Percentiles rank a stretch among this genome's conserved stretches.
phyloP scores from a whole-genome alignment of 768 basidiomycete genomes.

The Lentinula boryana region DNA sequence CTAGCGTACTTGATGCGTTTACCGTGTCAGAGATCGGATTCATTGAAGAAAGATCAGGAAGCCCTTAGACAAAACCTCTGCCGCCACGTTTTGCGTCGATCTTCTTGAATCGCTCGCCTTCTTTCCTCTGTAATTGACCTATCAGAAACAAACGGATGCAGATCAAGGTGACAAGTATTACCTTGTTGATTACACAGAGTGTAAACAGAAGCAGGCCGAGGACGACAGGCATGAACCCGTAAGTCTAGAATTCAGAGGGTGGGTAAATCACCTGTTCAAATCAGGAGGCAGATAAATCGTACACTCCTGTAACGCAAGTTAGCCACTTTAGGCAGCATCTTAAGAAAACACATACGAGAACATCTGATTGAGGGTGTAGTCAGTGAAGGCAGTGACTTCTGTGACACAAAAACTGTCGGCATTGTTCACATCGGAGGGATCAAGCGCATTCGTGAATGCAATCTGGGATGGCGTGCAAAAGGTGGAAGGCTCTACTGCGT shows the following conservation, averaged over 20 bases:
- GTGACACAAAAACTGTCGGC: conserved; percentile 61
- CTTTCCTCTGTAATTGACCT: conserved; percentile 49
- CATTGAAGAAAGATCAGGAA: not conserved
- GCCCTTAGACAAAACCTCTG: conserved; percentile 69
- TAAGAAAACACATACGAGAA: conserved; percentile 63
- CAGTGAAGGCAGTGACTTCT: conserved; percentile 61
- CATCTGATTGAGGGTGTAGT: conserved; percentile 68
- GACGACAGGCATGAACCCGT: conserved; percentile 81
- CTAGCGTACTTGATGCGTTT: not conserved
- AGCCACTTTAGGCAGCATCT: not conserved
- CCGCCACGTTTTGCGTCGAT: conserved; percentile 90
- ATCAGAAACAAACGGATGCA: conserved; percentile 7
- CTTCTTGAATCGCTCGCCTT: conserved; percentile 79
- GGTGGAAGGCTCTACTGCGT: conserved; percentile 44
- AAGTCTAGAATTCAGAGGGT: conserved; percentile 36
- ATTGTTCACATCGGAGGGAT: conserved; percentile 28
- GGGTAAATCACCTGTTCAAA: not conserved
- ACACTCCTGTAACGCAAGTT: conserved; percentile 36
- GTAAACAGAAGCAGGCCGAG: conserved; percentile 72
- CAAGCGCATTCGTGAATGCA: conserved; percentile 33
- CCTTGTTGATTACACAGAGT: conserved; percentile 82
- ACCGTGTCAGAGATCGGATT: not conserved
- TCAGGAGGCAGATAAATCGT: conserved; percentile 12
- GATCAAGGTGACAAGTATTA: conserved; percentile 15
- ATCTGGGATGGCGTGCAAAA: conserved; percentile 44